Percentiles rank a stretch among this genome's conserved stretches.
Conservation (phyloP, 345 rosid species). For the Passiflora organensis region DNA sequence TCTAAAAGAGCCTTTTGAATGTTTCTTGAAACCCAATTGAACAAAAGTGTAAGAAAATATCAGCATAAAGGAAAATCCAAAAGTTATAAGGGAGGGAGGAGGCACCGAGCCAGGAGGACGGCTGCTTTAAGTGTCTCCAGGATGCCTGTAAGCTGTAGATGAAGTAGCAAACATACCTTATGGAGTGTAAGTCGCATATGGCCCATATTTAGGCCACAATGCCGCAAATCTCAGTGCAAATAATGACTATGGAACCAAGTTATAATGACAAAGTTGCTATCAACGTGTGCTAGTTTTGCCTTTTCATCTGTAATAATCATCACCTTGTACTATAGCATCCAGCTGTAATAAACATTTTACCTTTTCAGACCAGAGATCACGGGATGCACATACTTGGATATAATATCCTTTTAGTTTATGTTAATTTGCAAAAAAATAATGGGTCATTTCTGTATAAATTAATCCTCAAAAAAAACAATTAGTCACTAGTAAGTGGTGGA, state of each 20-base stretch:
- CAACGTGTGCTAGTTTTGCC: not conserved
- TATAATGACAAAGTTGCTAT: not conserved
- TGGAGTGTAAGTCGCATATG: not conserved
- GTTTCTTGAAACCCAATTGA: not conserved
- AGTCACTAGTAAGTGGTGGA: no score
- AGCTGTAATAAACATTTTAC: no score
- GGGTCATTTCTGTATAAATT: no score
- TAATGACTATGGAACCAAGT: not conserved
- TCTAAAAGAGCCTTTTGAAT: not conserved
- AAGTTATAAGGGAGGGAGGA: not conserved
- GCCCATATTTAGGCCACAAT: constrained; percentile 14
- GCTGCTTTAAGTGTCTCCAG: constrained; percentile 28
- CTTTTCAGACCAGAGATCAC: no score
- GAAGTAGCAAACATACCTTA: constrained; percentile 15
- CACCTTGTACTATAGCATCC: no score
- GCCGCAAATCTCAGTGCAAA: not conserved
- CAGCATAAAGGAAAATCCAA: not conserved
- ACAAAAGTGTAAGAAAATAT: not conserved
- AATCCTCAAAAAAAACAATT: no score
- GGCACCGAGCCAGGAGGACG: no score
- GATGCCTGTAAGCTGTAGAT: constrained; percentile 34
- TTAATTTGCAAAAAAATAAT: no score
- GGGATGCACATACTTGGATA: no score
- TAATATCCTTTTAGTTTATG: no score
- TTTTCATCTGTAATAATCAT: not conserved